A percentile compares a stretch with the other conserved stretches of the same genome.
phyloP scores from a whole-genome alignment of 305 asterid genomes.

The Solanum hybrid region DNA sequence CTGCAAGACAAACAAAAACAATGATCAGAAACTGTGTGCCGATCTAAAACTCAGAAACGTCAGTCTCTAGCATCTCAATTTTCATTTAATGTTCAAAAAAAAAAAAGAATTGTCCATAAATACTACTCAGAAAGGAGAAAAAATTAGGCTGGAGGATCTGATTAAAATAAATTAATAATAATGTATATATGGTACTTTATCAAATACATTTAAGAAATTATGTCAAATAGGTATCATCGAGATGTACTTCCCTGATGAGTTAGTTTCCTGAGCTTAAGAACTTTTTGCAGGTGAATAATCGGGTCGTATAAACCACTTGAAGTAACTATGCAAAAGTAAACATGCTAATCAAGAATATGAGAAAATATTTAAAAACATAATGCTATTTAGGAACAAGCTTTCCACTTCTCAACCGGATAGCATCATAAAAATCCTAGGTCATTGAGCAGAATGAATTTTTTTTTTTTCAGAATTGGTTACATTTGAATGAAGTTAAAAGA shows the following conservation, averaged over 20 bases:
- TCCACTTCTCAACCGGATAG: background rate
- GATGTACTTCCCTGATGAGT: background rate
- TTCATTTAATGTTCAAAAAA: constrained; percentile 4
- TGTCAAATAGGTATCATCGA: background rate
- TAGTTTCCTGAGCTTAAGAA: background rate
- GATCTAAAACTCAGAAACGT: background rate
- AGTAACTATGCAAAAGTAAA: background rate
- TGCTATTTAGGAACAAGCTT: background rate
- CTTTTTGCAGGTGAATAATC: background rate
- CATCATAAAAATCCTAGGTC: background rate
- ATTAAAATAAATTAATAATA: background rate
- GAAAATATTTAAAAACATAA: background rate
- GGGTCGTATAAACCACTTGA: background rate
- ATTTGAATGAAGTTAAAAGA: background rate
- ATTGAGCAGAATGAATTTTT: background rate
- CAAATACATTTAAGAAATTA: background rate
- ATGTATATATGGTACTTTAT: background rate
- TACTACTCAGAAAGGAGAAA: background rate
- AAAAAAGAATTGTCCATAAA: background rate
- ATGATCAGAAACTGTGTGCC: background rate
- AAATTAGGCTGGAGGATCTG: background rate
- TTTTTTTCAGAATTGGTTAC: background rate
- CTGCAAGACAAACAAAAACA: constrained; percentile 20
- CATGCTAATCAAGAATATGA: background rate
- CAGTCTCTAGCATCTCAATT: background rate